A percentile compares a stretch with the other conserved stretches of the same genome.
Conservation (phyloP, 306 rosid genomes). For the Lathyrus aphaca region DNA sequence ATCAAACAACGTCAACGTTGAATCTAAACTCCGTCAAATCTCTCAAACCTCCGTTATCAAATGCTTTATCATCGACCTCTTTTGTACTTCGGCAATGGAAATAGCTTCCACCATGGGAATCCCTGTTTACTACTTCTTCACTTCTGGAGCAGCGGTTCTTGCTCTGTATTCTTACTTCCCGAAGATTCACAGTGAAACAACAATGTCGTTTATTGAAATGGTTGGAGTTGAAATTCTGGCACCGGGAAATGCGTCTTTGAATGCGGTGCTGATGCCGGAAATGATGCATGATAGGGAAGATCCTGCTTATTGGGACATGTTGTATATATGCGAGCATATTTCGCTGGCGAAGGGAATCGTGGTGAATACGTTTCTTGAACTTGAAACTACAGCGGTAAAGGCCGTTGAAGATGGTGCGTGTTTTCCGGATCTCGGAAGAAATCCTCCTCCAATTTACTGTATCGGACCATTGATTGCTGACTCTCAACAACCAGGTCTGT, state of each 20-base stretch:
- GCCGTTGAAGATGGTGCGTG: constrained; percentile 21
- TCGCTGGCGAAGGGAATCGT: constrained; percentile 23
- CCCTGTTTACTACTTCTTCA: constrained; percentile 39
- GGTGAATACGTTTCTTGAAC: constrained; percentile 33
- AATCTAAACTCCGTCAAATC: constrained; percentile 10
- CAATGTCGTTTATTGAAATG: constrained; percentile 22
- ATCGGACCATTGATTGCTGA: constrained; percentile 39
- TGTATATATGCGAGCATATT: constrained; percentile 10
- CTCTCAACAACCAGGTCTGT: constrained; percentile 35
- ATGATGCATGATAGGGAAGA: constrained; percentile 32
- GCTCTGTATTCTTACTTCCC: constrained; percentile 27
- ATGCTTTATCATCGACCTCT: constrained; percentile 34
- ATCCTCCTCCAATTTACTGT: constrained; percentile 21
- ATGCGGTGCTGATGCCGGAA: constrained; percentile 25
- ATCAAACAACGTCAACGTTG: constrained; percentile 7
- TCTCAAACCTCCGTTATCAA: constrained; percentile 1
- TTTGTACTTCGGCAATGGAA: constrained; percentile 26
- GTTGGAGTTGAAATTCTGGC: constrained; percentile 8
- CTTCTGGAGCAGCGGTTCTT: constrained; percentile 37
- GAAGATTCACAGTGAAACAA: not conserved
- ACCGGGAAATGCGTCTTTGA: constrained; percentile 31
- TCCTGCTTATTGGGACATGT: constrained; percentile 30
- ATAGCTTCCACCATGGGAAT: not conserved
- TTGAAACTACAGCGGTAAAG: constrained; percentile 31
- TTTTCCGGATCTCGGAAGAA: not conserved